Evolutionary conservation across 257 asterid genomes (phyloP).

Genomic region (Lavandula angustifolia): DNA sequence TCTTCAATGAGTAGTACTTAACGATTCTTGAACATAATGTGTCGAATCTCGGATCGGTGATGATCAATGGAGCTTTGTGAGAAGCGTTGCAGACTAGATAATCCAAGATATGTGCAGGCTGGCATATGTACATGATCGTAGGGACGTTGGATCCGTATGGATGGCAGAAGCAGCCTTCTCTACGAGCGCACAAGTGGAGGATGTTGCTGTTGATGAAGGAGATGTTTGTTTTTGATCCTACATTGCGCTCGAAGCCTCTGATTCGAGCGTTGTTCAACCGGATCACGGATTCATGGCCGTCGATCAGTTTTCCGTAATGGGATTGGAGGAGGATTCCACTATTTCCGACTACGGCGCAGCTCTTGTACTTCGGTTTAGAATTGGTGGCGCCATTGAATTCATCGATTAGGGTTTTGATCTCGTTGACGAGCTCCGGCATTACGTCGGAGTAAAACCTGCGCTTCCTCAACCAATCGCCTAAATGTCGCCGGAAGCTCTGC

Average conservation of each 20-base stretch:
- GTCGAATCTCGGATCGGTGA: constrained; percentile 79
- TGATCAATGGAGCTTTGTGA: constrained; percentile 58
- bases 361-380: constrained; percentile 39
- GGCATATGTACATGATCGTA: constrained; percentile 77
- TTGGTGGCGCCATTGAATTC: constrained; percentile 34
- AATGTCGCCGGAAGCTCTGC: constrained; percentile 57
- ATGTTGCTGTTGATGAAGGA: constrained; percentile 92
- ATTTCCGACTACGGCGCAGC: constrained; percentile 95
- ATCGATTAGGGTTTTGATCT: constrained; percentile 39
- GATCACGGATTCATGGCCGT: constrained; percentile 74
- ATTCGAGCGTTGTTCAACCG: constrained; percentile 84
- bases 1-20: constrained; percentile 77
- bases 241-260: constrained; percentile 54
- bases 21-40: constrained; percentile 69
- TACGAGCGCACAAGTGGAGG: constrained; percentile 71
- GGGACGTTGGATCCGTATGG: constrained; percentile 80
- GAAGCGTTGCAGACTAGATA: constrained; percentile 79
- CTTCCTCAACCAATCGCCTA: constrained; percentile 74
- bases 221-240: constrained; percentile 70
- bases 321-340: constrained; percentile 78
- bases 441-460: constrained; percentile 49
- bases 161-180: constrained; percentile 86
- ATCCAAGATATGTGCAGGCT: constrained; percentile 87
- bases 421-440: constrained; percentile 51
- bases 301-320: constrained; percentile 59